Conservation (phyloP, 345 rosid genomes). For the sweet orange (Citrus sinensis) region DVS_A1.0 CM039169.1:19340501-19341000, state of each 20-base stretch:
- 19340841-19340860: neutral
- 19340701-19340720: neutral
- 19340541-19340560: neutral
- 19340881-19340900: neutral
- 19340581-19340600: neutral
- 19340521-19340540: neutral
- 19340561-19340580: too few species aligned
- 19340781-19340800: neutral
- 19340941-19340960: too few species aligned
- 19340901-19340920: neutral
- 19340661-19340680: neutral
- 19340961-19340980: neutral
- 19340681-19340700: neutral
- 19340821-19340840: neutral
- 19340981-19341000: neutral
- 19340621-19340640: neutral
- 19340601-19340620: neutral
- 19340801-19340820: neutral
- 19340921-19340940: neutral
- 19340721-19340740: neutral
- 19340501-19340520: neutral
- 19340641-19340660: neutral
- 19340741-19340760: neutral
- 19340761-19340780: neutral
- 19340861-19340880: neutral